phyloP scores from a whole-genome alignment of 2,329 filamentous ascomycete species.

The Ilyonectria sp. region DNA sequence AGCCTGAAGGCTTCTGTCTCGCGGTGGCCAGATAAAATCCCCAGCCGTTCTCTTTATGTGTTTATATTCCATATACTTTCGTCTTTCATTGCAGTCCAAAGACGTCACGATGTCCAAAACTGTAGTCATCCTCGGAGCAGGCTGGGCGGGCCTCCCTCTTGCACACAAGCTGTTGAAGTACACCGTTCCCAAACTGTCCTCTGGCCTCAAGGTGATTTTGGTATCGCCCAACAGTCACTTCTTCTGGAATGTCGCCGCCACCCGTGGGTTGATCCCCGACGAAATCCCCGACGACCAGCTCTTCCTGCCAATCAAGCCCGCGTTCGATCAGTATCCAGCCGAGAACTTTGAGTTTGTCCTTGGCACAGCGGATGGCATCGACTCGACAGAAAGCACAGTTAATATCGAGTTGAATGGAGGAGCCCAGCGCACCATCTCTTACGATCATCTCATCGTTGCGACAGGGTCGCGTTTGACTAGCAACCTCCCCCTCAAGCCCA shows the following conservation, averaged over 20 bases:
- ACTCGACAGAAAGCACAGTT: slow-evolving; percentile 54
- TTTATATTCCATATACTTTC: background rate
- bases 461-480: slow-evolving; percentile 64
- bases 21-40: background rate
- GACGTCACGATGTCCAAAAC: slow-evolving; percentile 61
- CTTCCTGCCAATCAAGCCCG: slow-evolving; percentile 61
- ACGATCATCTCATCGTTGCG: slow-evolving; percentile 68
- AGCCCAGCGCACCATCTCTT: slow-evolving; percentile 53
- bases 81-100: background rate
- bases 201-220: slow-evolving; percentile 66
- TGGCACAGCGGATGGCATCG: slow-evolving; percentile 59
- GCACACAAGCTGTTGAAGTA: slow-evolving; percentile 68
- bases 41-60: background rate
- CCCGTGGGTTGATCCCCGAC: slow-evolving; percentile 67
- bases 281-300: slow-evolving; percentile 63
- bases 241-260: slow-evolving; percentile 70
- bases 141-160: slow-evolving; percentile 65
- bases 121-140: slow-evolving; percentile 67
- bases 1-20: background rate
- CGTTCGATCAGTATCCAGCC: slow-evolving; percentile 61
- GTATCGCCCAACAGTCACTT: slow-evolving; percentile 68
- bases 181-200: slow-evolving; percentile 54
- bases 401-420: slow-evolving; percentile 53
- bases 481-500: slow-evolving; percentile 63
- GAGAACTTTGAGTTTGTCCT: slow-evolving; percentile 65